Conservation (phyloP, 371 early-diverging fungal species). For the Syncephalastrum contaminatum region DNA sequence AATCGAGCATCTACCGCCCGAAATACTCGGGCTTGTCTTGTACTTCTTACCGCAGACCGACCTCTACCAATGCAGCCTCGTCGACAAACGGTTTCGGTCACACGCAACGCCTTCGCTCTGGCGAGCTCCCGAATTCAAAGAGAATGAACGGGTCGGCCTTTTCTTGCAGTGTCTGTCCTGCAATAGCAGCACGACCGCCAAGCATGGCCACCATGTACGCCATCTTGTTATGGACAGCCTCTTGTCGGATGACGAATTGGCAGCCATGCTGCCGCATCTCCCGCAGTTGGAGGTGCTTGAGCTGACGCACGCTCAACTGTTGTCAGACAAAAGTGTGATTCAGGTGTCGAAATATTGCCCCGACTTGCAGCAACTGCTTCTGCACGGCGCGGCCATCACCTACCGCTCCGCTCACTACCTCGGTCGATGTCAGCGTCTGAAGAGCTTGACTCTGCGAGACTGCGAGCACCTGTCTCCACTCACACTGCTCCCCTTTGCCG, state of each 20-base stretch:
- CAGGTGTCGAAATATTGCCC: constrained; percentile 24
- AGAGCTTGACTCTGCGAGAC: constrained; percentile 25
- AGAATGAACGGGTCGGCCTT: constrained; percentile 2
- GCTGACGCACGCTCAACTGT: constrained; percentile 19
- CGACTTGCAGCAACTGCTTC: constrained; percentile 25
- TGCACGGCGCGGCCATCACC: constrained; percentile 26
- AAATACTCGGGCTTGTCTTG: constrained; percentile 17
- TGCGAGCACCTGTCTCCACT: constrained; percentile 27
- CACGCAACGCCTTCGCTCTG: constrained; percentile 20
- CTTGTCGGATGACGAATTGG: constrained; percentile 24
- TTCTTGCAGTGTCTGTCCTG: constrained; percentile 10
- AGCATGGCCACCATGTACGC: constrained; percentile 16
- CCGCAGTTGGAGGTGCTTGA: constrained; percentile 39
- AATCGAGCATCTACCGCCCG: constrained; percentile 17
- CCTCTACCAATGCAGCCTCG: constrained; percentile 17
- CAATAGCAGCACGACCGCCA: not conserved
- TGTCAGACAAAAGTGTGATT: constrained; percentile 40
- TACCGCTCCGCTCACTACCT: constrained; percentile 42
- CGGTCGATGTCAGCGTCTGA: constrained; percentile 23
- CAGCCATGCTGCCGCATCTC: constrained; percentile 16
- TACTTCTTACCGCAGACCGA: constrained; percentile 2
- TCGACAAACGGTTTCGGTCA: constrained; percentile 17
- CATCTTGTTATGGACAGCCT: constrained; percentile 7
- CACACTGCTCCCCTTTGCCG: constrained; percentile 34
- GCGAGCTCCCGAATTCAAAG: constrained; percentile 14